Percentiles rank a stretch among this genome's conserved stretches.
phyloP scores from a whole-genome alignment of 768 basidiomycete species.

The Suillus luteus region DNA sequence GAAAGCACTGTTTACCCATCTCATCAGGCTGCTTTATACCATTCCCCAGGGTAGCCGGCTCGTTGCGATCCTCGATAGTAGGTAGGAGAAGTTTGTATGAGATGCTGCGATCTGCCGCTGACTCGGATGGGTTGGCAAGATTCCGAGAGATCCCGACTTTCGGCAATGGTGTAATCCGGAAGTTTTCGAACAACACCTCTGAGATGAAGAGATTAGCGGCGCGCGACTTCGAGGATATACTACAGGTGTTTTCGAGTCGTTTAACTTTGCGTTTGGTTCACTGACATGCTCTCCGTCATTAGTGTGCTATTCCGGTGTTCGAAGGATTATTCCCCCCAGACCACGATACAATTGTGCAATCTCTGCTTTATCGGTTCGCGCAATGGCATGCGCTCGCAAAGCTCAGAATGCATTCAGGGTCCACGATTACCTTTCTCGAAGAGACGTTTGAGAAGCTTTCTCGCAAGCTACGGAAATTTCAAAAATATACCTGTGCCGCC shows the following conservation, averaged over 20 bases:
- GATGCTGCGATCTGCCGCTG: neutral
- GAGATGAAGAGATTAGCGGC: constrained; percentile 38
- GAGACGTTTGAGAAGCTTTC: neutral
- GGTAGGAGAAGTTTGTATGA: neutral
- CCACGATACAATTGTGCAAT: neutral
- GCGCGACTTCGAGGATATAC: constrained; percentile 38
- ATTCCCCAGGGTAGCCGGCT: neutral
- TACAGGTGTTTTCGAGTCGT: constrained; percentile 23
- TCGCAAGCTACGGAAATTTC: neutral
- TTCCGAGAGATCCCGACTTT: constrained; percentile 33
- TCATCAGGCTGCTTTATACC: neutral
- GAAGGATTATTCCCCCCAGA: constrained; percentile 26
- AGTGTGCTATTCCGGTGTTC: constrained; percentile 36
- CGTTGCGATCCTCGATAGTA: neutral
- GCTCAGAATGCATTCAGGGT: constrained; percentile 29
- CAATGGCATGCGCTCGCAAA: constrained; percentile 27
- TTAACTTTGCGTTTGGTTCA: neutral
- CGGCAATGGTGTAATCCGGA: constrained; percentile 31
- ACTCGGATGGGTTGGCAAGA: constrained; percentile 15
- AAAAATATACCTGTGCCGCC: neutral
- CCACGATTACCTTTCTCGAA: constrained; percentile 13
- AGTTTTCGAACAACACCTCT: constrained; percentile 33
- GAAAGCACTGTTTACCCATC: neutral
- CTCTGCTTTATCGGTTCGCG: constrained; percentile 20
- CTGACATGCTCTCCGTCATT: neutral